Evolutionary conservation across 495 filamentous ascomycete genomes (phyloP).

Genomic region (Zalerion maritima): DNA sequence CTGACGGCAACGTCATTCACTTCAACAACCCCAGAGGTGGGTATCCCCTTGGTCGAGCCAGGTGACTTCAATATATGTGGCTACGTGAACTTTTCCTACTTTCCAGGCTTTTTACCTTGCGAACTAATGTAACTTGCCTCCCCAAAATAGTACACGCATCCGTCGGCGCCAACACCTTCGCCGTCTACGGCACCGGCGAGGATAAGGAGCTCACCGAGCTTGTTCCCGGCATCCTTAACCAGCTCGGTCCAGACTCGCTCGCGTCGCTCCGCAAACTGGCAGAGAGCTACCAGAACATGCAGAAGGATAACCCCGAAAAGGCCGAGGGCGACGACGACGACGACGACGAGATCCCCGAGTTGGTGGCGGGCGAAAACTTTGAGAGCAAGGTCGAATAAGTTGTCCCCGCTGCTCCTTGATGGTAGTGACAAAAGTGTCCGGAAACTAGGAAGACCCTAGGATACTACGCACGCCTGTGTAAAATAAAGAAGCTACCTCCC

Average conservation of each 20-base stretch:
- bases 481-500: constrained; percentile 1
- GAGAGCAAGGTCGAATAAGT: constrained; percentile 86
- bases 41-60: no score
- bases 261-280: constrained; percentile 94
- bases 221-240: constrained; percentile 97
- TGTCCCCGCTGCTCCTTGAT: constrained; percentile 2
- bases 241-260: constrained; percentile 95
- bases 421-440: constrained; percentile 3
- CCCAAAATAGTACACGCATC: constrained; percentile 72
- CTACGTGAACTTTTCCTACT: no score
- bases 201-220: constrained; percentile 99
- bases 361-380: constrained; percentile 93
- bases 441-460: constrained; percentile 1
- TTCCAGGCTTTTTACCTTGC: constrained; percentile 3
- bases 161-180: constrained; percentile 92
- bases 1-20: constrained; percentile 98
- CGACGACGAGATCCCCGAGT: constrained; percentile 86
- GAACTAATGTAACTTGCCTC: no score
- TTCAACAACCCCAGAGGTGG: constrained; percentile 92
- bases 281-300: constrained; percentile 98
- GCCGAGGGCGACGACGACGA: constrained; percentile 55
- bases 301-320: constrained; percentile 74
- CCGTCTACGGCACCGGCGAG: constrained; percentile 96
- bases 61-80: no score
- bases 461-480: neutral